phyloP scores from a whole-genome alignment of 352 stramenopile genomes.

The Pythium aristosporum region DNA sequence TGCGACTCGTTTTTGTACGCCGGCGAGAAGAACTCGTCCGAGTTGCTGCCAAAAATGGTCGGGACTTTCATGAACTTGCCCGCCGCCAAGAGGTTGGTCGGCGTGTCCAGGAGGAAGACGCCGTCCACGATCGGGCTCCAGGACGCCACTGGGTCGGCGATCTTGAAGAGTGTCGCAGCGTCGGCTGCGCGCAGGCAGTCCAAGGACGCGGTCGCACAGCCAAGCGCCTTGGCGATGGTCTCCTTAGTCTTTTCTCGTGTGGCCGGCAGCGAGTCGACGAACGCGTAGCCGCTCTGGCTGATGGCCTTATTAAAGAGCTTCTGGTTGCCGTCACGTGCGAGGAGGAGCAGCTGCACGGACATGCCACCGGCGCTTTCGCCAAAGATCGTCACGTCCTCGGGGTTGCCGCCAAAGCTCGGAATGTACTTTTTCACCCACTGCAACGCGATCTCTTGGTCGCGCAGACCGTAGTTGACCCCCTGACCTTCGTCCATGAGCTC shows the following conservation, averaged over 20 bases:
- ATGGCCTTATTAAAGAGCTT: conserved; percentile 20
- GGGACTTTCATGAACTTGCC: conserved; percentile 13
- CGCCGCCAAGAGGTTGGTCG: background rate
- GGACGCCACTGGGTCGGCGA: background rate
- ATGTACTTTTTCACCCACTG: conserved; percentile 45
- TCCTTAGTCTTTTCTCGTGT: background rate
- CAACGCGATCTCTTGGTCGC: conserved; percentile 33
- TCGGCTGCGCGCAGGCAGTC: conserved; percentile 6
- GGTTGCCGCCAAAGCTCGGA: conserved; percentile 37
- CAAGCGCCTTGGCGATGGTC: background rate
- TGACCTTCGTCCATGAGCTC: conserved; percentile 8
- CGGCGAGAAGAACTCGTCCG: conserved; percentile 5
- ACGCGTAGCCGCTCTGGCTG: conserved; percentile 3
- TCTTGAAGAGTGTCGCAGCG: background rate
- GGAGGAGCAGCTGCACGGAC: conserved; percentile 2
- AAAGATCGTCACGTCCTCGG: conserved; percentile 34
- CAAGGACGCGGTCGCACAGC: background rate
- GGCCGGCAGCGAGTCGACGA: background rate
- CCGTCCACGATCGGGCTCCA: conserved; percentile 15
- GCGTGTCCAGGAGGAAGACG: conserved; percentile 7
- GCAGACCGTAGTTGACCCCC: conserved; percentile 28
- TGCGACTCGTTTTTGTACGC: background rate
- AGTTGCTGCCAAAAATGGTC: conserved; percentile 16
- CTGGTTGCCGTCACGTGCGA: conserved; percentile 19
- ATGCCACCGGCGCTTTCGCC: conserved; percentile 22